These are phyloP conservation scores for Xylaria longipes DNA, from an alignment of 495 filamentous ascomycete species.

Conservation along the genomic window DNA sequence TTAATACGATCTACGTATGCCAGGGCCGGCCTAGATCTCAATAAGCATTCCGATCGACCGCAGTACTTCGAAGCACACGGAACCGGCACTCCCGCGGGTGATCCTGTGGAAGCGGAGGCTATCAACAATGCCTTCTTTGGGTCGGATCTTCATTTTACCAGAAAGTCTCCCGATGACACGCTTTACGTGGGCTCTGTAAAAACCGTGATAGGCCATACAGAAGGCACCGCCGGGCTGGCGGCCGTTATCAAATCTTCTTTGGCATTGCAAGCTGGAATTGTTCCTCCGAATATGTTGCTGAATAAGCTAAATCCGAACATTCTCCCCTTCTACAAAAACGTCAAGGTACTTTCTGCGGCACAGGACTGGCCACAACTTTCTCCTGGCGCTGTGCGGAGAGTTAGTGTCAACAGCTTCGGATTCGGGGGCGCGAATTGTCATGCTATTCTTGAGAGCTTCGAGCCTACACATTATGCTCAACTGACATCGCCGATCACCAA, in stretches of 20 bases:
- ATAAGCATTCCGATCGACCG: neutral
- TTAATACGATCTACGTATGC: slow-evolving; percentile 42
- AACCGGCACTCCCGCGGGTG: slow-evolving; percentile 41
- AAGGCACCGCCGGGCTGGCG: slow-evolving; percentile 52
- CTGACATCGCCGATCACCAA: too few species aligned
- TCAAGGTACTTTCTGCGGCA: neutral
- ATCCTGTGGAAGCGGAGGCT: slow-evolving; percentile 43
- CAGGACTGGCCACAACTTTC: neutral
- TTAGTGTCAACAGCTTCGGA: slow-evolving; percentile 29
- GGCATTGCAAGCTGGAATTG: slow-evolving; percentile 48
- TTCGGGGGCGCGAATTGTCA: slow-evolving; percentile 43
- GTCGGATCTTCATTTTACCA: neutral
- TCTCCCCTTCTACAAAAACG: neutral
- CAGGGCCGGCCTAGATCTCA: neutral
- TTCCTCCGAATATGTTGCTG: slow-evolving; percentile 44
- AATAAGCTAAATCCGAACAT: slow-evolving; percentile 47
- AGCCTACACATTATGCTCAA: too few species aligned
- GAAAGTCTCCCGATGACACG: neutral
- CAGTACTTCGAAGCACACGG: slow-evolving; percentile 29
- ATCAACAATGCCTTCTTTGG: neutral
- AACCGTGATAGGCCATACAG: slow-evolving; percentile 55
- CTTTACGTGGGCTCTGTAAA: slow-evolving; percentile 55
- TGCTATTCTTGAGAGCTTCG: slow-evolving; percentile 22
- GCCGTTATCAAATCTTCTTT: slow-evolving; percentile 54
- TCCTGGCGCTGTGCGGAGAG: neutral